Evolutionary conservation across 1,284 basidiomycete species (phyloP).

Genomic region (Tilletia setariae): DNA sequence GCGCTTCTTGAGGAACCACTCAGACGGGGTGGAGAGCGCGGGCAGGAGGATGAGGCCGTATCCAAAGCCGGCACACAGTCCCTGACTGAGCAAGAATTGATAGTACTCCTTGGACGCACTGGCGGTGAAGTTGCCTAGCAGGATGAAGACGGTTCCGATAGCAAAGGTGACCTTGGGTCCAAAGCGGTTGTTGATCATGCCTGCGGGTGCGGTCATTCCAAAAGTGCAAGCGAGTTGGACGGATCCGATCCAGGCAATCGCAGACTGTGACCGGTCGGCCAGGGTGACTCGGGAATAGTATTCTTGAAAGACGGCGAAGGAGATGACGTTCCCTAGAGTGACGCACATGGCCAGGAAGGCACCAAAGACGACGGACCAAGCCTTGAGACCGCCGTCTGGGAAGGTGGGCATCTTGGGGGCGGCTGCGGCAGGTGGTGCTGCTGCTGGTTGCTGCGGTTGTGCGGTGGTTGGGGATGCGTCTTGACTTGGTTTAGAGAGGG

Average conservation of each 20-base stretch:
- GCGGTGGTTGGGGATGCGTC: not conserved
- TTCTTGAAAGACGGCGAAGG: slow-evolving; percentile 15
- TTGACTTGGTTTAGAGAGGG: not conserved
- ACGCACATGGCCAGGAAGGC: slow-evolving; percentile 3
- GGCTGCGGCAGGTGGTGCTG: not conserved
- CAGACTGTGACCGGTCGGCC: not conserved
- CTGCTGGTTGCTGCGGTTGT: not conserved
- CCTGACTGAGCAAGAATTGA: slow-evolving; percentile 14
- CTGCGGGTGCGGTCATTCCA: slow-evolving; percentile 9
- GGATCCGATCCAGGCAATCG: slow-evolving; percentile 19
- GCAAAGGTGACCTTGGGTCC: not conserved
- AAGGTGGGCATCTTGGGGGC: slow-evolving; percentile 14
- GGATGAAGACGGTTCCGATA: slow-evolving; percentile 13
- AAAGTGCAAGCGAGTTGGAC: slow-evolving; percentile 14
- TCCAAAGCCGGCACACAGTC: slow-evolving; percentile 12
- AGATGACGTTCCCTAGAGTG: slow-evolving; percentile 12
- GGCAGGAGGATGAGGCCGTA: slow-evolving; percentile 5
- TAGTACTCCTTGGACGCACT: slow-evolving; percentile 2
- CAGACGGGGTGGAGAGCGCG: slow-evolving; percentile 4
- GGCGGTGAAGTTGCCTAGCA: slow-evolving; percentile 13
- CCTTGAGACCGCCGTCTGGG: slow-evolving; percentile 16
- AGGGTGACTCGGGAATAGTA: slow-evolving; percentile 6
- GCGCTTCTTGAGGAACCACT: slow-evolving; percentile 18
- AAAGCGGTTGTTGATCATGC: slow-evolving; percentile 3
- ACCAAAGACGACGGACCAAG: slow-evolving; percentile 17